Evolutionary conservation across 2,329 filamentous ascomycete genomes (phyloP), one percentile per base, ranked within the genome.

Genomic region (Beauveria medogensis): DNA sequence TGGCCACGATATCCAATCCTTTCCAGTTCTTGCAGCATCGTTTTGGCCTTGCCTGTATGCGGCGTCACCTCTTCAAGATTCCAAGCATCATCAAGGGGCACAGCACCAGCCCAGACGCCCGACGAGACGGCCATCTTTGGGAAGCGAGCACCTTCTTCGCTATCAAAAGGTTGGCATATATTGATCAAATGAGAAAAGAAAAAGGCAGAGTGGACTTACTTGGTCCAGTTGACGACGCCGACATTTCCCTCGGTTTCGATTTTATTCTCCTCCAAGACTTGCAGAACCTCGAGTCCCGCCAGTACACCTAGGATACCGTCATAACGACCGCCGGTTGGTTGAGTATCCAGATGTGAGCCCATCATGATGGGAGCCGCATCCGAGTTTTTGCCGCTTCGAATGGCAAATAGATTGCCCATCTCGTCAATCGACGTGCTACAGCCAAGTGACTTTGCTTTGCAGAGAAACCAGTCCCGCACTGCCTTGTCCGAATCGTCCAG

Each of bases 391-490:
- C 73, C 62, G 80, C 75, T 1, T 89, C 90, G 4, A 3, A 90
- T 79, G 0, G 90, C 89, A 69, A 94, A 94, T 46, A 69, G 88
- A 66, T 94, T 94, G 20, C 90, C 90, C 86, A 94, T 92, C 56
- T 83, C 77, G 70, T 95, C 90, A 5, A 91, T 74, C 0, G 81
- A 86, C 16, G 90, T 78, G 5, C 79, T 77, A 72, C 90, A 93
- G 20, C 86, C 88, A 0, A 92, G 75, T 1, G 76, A 77, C 67
- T 82, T 74, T 1, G 84, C 85, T 1, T 85, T 87, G 44, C 84
- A 73, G 2, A 87, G 81, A 64, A 94, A 92, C 90, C 90, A 94
- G 71, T 90, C 84, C 48, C 90, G 83, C 20, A 81, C 89, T 67
- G 82, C 74, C 69, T 88, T 90, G 71, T 94, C 91, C 10, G 84